Conservation (phyloP, 495 filamentous ascomycete species). For the Aspergillus sclerotioniger region DNA sequence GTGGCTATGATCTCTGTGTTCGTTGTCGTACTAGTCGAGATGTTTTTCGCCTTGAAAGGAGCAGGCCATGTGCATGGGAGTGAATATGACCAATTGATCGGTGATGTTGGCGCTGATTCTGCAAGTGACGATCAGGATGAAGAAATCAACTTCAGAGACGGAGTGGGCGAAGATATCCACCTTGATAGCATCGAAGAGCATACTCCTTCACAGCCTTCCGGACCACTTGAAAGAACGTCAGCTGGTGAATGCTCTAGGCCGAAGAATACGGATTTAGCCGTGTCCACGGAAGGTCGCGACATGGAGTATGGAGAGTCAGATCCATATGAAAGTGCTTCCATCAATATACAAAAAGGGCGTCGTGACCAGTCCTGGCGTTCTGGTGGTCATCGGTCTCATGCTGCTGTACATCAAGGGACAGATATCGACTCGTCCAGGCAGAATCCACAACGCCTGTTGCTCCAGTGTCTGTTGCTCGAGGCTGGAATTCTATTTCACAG, state of each 20-base stretch:
- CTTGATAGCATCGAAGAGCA: constrained; percentile 23
- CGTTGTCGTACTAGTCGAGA: constrained; percentile 72
- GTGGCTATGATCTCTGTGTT: constrained; percentile 77
- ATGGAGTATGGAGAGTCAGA: constrained; percentile 28
- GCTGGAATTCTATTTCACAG: constrained; percentile 85
- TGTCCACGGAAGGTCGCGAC: constrained; percentile 21
- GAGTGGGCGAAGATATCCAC: constrained; percentile 22
- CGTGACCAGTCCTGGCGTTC: constrained; percentile 1
- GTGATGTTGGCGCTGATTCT: constrained; percentile 27
- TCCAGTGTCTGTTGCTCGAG: constrained; percentile 79
- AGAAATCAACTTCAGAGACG: constrained; percentile 21
- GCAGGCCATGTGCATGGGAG: constrained; percentile 49
- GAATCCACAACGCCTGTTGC: constrained; percentile 57
- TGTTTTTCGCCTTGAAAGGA: constrained; percentile 63
- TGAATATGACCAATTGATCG: constrained; percentile 45
- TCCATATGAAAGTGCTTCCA: constrained; percentile 16
- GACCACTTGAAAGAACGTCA: constrained; percentile 5
- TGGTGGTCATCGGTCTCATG: constrained; percentile 18
- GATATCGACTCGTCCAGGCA: constrained; percentile 29
- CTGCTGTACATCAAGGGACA: constrained; percentile 13
- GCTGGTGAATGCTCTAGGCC: constrained; percentile 11
- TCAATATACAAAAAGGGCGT: constrained; percentile 14
- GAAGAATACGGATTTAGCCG: constrained; percentile 3
- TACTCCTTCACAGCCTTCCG: constrained; percentile 7
- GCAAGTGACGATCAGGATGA: constrained; percentile 19